Base-by-base conservation (phyloP, 1,284 basidiomycete species). In the Irpex sp. region DNA sequence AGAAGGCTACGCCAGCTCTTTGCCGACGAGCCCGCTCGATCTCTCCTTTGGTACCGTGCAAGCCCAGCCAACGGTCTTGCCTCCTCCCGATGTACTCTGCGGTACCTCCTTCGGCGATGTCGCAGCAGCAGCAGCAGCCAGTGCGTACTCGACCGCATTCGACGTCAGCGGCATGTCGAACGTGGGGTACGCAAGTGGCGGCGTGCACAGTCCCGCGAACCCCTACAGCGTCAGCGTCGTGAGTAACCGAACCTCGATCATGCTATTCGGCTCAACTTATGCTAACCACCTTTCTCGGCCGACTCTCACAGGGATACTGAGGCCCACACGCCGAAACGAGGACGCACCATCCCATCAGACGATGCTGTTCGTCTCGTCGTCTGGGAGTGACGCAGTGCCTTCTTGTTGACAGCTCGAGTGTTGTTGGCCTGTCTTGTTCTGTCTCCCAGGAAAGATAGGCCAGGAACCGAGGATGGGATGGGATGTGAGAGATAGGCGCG, bases 11-110 rank as follows among this genome's bases (percentile, higher is more conserved):
- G 64, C 68, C 52, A 72, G 71, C 64, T 56, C 54, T 1, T 67
- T 73, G 34, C 73, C 73, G 15, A 72, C 70, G 48, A 72, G 71
- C 58, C 73, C 73, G 60, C 71, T 74, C 61, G 72, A 73, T 61
- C 66, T 72, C 49, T 63, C 68, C 15, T 69, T 69, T 63, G 34
- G 58, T n/a, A 34, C 59, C 60, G 8, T 58, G 17, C 65, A 49
- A 44, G 44, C 49, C 13, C 62, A 17, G 62, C 62, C 47, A 38
- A 61, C 58, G 55, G 56, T 48, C 8, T 34, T 36, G 21, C 9
- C 11, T 4, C 21, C 54, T 9, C 9, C 54, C 31, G 54, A 31
- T 17, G 26, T 11, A 2, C 8, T 56, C 9, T 36, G 54, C 31
- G 54, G 54, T 13, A 21, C 49, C 7, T 51, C 49, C 13, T 51